These are phyloP conservation scores for Heterobasidion occidentale DNA, from an alignment of 1,284 basidiomycete species.

Conservation along the genomic window DNA sequence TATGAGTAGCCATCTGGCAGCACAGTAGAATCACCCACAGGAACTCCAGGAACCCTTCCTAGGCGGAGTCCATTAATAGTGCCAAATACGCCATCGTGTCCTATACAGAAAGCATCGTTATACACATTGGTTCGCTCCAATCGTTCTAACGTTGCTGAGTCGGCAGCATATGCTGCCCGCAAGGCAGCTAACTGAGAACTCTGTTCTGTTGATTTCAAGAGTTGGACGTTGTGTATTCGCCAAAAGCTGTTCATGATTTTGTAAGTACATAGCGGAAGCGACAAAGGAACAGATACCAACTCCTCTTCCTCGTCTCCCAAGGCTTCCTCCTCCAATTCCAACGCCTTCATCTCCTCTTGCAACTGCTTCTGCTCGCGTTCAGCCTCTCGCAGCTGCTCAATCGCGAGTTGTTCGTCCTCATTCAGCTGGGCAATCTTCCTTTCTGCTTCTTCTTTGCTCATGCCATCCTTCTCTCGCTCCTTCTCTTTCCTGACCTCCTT, in stretches of 20 bases:
- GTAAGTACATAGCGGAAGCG: constrained; percentile 6
- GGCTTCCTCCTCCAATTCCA: constrained; percentile 72
- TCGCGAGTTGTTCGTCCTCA: constrained; percentile 63
- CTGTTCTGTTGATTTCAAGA: constrained; percentile 59
- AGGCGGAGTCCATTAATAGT: constrained; percentile 95
- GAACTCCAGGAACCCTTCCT: constrained; percentile 76
- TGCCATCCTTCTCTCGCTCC: constrained; percentile 55
- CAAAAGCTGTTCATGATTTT: constrained; percentile 61
- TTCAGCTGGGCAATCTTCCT: constrained; percentile 68
- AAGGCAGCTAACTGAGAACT: constrained; percentile 63
- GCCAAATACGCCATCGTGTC: constrained; percentile 88
- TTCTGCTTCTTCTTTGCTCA: constrained; percentile 55
- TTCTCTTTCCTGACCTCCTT: constrained; percentile 73
- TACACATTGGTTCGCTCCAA: constrained; percentile 95
- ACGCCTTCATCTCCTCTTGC: constrained; percentile 60
- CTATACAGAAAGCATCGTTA: constrained; percentile 98
- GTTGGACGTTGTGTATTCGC: constrained; percentile 68
- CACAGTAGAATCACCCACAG: constrained; percentile 28
- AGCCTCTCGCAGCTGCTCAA: constrained; percentile 67
- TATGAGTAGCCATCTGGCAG: neutral
- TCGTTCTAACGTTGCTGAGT: constrained; percentile 72
- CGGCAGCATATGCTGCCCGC: constrained; percentile 68
- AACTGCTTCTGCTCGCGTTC: constrained; percentile 71
- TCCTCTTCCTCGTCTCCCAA: constrained; percentile 74
- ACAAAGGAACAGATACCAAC: constrained; percentile 37